These are phyloP conservation scores for Aureobasidium sp. DNA, from an alignment of 2,329 filamentous ascomycete species.

Conservation along the genomic window DNA sequence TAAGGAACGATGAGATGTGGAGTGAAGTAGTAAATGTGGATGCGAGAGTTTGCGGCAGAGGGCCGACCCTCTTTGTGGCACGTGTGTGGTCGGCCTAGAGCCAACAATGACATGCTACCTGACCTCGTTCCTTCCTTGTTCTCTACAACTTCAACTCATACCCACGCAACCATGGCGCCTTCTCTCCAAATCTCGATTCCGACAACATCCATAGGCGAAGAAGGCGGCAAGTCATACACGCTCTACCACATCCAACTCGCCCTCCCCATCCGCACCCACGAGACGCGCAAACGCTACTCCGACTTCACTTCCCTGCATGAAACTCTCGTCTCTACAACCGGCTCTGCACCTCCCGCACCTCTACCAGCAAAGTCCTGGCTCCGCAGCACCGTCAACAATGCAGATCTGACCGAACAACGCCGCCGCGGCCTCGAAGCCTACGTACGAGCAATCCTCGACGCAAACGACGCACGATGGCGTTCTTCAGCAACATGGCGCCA, in stretches of 20 bases:
- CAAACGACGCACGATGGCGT: slow-evolving; percentile 68
- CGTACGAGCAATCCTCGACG: slow-evolving; percentile 61
- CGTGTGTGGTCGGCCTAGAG: too few species aligned
- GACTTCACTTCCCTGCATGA: slow-evolving; percentile 64
- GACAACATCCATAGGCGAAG: slow-evolving; percentile 41
- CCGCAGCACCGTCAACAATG: slow-evolving; percentile 59
- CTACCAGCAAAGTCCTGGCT: slow-evolving; percentile 72
- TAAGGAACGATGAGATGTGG: not conserved
- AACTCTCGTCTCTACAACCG: slow-evolving; percentile 51
- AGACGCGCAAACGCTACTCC: slow-evolving; percentile 73
- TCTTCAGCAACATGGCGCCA: slow-evolving; percentile 62
- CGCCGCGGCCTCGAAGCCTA: slow-evolving; percentile 61
- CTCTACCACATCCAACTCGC: slow-evolving; percentile 72
- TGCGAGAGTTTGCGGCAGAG: not conserved
- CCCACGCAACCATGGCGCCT: slow-evolving; percentile 30
- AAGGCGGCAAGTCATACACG: slow-evolving; percentile 57
- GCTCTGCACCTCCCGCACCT: slow-evolving; percentile 55
- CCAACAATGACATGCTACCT: too few species aligned
- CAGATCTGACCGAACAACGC: slow-evolving; percentile 61
- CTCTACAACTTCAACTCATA: not conserved
- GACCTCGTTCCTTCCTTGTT: too few species aligned
- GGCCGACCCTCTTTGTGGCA: not conserved
- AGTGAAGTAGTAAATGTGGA: not conserved
- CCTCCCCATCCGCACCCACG: slow-evolving; percentile 66
- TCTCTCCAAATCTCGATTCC: slow-evolving; percentile 38